Conservation (phyloP, 2,329 filamentous ascomycete species). For the Fusarium ramigenum region DNA sequence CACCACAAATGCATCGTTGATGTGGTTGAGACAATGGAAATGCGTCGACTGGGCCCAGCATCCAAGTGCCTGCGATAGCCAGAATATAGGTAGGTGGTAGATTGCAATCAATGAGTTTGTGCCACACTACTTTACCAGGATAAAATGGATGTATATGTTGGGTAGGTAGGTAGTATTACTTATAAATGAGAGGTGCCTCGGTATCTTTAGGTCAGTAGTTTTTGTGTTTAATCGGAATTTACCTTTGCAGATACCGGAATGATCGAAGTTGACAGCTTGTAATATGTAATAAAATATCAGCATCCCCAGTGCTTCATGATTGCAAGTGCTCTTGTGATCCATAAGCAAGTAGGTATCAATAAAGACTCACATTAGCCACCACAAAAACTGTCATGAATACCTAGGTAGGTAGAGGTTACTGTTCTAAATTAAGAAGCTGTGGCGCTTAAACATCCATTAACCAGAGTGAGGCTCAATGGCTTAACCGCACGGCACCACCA, state of each 20-base stretch:
- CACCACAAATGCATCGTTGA: not conserved
- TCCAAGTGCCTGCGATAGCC: not conserved
- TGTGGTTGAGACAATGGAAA: not conserved
- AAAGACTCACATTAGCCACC: slow-evolving; percentile 10
- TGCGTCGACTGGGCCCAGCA: not conserved
- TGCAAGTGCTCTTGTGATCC: not conserved
- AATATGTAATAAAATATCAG: not conserved
- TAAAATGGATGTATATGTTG: not conserved
- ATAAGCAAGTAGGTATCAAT: not conserved
- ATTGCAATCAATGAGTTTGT: not conserved
- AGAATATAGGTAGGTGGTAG: not conserved
- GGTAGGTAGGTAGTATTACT: not conserved
- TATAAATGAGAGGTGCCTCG: not conserved
- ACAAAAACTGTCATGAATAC: not conserved
- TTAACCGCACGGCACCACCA: not conserved
- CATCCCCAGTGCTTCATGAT: not conserved
- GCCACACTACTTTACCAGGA: not conserved
- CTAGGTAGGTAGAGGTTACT: not conserved
- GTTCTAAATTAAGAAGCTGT: slow-evolving; percentile 38
- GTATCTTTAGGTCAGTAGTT: not conserved
- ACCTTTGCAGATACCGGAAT: not conserved
- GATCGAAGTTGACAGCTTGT: not conserved
- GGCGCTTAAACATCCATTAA: slow-evolving; percentile 8
- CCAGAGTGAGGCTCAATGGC: slow-evolving; percentile 27
- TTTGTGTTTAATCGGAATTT: not conserved